Evolutionary conservation across 345 rosid genomes (phyloP), one percentile per base, ranked within the genome.

Genomic region (Brassica juncea): DNA sequence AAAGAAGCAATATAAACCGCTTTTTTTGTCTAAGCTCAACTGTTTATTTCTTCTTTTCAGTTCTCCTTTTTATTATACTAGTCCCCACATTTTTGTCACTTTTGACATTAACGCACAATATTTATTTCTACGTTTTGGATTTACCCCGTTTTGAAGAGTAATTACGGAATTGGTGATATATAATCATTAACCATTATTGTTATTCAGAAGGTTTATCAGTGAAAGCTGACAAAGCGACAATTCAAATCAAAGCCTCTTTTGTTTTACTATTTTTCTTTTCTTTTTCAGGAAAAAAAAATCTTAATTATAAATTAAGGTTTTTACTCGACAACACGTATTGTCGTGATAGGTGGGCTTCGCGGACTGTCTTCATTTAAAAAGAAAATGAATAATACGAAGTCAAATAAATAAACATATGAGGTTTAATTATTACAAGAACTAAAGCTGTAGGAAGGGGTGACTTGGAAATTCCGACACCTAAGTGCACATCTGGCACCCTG

Each of bases 221-320:
- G 83, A 80, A 80, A 80, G 76, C 76, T 80, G 82, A 80, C 75
- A 34, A 68, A 73, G 77, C 31, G 67, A 78, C 73, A 39, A 57
- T 78, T 72, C 82, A 66, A 72, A 58, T 78, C 77, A 59, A 79
- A 47, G 60, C 14, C 6, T 42, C n/a, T 27, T 58, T 44, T 4
- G 11, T 3, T 59, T 55, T 19, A 1, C 6, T 54, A 15, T 54
- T 6, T 73, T 64, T 60, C 69, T 68, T 23, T 39, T 27, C 28
- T 21, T 30, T 39, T 3, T 16, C 1, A 0, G 25, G 7, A 3
- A 6, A 2, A 8, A 37, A 37, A 61, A 61, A 12, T 10, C 47
- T 31, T 3, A 35, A 5, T 47, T 35, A 3, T 10, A 66, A 47
- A 35, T 64, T 47, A 44, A 58, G 63, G 42, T 8, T 32, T 66